Percentiles rank a stretch among this genome's conserved stretches.
Conservation (phyloP, 495 filamentous ascomycete genomes). For the Cetradonia linearis region DNA sequence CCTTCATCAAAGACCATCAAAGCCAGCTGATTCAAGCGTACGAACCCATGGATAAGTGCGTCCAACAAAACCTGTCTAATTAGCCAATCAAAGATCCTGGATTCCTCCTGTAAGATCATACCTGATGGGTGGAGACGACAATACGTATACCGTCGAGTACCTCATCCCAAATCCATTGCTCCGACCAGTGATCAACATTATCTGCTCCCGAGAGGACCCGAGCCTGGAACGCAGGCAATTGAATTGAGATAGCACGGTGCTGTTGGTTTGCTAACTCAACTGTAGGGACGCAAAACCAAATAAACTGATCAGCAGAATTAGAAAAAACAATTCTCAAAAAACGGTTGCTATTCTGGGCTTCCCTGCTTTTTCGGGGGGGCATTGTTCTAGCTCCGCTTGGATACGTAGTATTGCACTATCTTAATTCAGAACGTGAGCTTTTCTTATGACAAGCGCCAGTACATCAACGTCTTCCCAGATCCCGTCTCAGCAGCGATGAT, state of each 20-base stretch:
- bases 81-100: conserved; percentile 19
- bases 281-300: conserved; percentile 82
- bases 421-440: background rate
- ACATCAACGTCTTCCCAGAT: conserved; percentile 88
- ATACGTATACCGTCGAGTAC: conserved; percentile 57
- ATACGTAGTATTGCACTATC: conserved; percentile 73
- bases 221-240: conserved; percentile 54
- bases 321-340: background rate
- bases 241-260: conserved; percentile 45
- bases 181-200: conserved; percentile 65
- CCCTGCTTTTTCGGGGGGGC: conserved; percentile 48
- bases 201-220: conserved; percentile 58
- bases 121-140: conserved; percentile 65
- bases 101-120: conserved; percentile 11
- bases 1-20: conserved; percentile 89
- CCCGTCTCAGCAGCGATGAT: conserved; percentile 88
- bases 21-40: conserved; percentile 52
- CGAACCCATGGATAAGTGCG: conserved; percentile 71
- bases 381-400: conserved; percentile 57
- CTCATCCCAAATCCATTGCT: conserved; percentile 60
- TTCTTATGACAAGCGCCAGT: conserved; percentile 28
- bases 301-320: conserved; percentile 39
- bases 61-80: conserved; percentile 53
- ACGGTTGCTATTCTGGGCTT: background rate
- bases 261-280: conserved; percentile 70